Evolutionary conservation across 108 stramenopile species (phyloP), one percentile per base, ranked within the genome.

Genomic region (Conticribra guillardii): DNA sequence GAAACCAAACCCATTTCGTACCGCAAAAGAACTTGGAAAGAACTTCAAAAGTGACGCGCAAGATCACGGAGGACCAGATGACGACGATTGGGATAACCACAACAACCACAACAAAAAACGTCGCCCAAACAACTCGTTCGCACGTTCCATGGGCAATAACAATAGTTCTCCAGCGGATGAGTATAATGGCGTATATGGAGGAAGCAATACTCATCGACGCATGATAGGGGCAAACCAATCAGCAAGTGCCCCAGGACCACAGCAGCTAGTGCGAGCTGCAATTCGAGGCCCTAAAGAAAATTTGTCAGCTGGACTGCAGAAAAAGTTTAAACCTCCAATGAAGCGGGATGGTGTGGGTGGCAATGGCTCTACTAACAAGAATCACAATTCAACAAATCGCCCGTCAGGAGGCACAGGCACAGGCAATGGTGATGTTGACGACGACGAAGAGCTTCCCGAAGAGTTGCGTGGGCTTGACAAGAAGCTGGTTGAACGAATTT

Each of bases 401-500:
- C 21, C 33, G 23, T 22, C 60, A 18, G 54, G 52, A 0, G 64
- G 74, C 48, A 52, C 48, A 30, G 49, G 62, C 29, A 14, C 60
- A 27, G 37, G 34, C 45, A 49, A 46, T 45, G 27, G 8, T 18
- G 60, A 59, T 55, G 1, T 4, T 9, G 47, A 32, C 14, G 84
- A 87, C 4, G 89, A 92, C 9, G 93, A 93, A 8, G 93, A 94
- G 27, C 61, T 97, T 30, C 96, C 93, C 1, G 94, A 93, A 68
- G 85, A 85, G 68, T 77, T 97, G 15, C 74, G 84, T 28, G 90
- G 89, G 22, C 71, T 92, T 14, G 93, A 94, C 58, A 92, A 94
- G 63, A 93, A 92, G 64, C 80, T 97, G 37, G 81, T 96, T 65
- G 81, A 93, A 54, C 89, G 87, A 73, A 97, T 96, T 52, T 73